Conservation (phyloP, 2,329 filamentous ascomycete genomes). For the Scedosporium dehoogii region DNA sequence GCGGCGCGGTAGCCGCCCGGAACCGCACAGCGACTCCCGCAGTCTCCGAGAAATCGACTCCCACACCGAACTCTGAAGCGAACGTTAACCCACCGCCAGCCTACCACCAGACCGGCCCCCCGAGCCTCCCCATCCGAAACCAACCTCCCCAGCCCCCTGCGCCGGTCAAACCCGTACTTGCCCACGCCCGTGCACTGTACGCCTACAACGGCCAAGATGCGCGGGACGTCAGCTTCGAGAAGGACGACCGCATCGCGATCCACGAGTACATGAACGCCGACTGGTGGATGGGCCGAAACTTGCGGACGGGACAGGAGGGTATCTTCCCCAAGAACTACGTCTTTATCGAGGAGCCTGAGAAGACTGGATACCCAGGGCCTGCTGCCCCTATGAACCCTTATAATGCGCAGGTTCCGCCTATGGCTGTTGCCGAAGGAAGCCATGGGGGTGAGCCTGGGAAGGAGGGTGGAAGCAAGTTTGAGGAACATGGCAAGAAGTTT, state of each 20-base stretch:
- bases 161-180: conserved; percentile 47
- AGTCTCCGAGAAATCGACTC: conserved; percentile 15
- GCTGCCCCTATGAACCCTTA: conserved; percentile 40
- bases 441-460: conserved; percentile 23
- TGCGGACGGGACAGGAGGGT: conserved; percentile 72
- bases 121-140: conserved; percentile 28
- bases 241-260: conserved; percentile 71
- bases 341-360: conserved; percentile 53
- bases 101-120: conserved; percentile 38
- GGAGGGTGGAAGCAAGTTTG: conserved; percentile 49
- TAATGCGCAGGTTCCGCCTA: conserved; percentile 60
- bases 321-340: conserved; percentile 96
- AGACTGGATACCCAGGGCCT: conserved; percentile 30
- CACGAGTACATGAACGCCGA: conserved; percentile 92
- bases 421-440: conserved; percentile 58
- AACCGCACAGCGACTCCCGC: conserved; percentile 18
- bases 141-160: conserved; percentile 7
- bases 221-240: conserved; percentile 71
- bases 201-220: conserved; percentile 69
- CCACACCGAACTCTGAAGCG: conserved; percentile 18
- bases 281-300: conserved; percentile 90
- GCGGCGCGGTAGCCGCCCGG: conserved; percentile 22
- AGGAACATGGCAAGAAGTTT: conserved; percentile 82
- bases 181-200: conserved; percentile 73
- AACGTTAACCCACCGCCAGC: conserved; percentile 35